These are phyloP conservation scores for Sungouiella thailandica DNA, from an alignment of 805 yeast species.

Conservation along the genomic window DNA sequence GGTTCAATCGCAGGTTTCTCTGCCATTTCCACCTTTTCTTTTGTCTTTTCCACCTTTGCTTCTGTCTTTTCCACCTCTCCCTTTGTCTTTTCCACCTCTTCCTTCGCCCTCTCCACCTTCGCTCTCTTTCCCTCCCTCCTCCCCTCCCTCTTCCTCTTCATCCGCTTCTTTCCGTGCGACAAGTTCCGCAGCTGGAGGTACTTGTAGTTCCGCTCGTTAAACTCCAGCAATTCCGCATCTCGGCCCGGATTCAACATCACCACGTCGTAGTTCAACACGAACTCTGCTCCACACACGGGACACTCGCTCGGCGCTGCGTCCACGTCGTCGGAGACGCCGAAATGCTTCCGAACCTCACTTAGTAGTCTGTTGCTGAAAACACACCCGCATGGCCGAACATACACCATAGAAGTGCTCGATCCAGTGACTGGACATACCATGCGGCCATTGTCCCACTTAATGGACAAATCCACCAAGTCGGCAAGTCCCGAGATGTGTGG, in stretches of 20 bases:
- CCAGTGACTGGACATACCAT: slow-evolving; percentile 31
- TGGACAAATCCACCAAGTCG: slow-evolving; percentile 10
- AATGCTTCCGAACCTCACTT: slow-evolving; percentile 12
- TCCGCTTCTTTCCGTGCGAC: slow-evolving; percentile 18
- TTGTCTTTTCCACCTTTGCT: no score
- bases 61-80: no score
- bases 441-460: slow-evolving; percentile 8
- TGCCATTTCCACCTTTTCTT: no score
- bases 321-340: slow-evolving; percentile 4
- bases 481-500: slow-evolving; percentile 10
- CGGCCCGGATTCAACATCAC: slow-evolving; percentile 27
- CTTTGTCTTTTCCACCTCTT: background rate
- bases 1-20: no score
- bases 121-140: slow-evolving; percentile 6
- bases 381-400: slow-evolving; percentile 37
- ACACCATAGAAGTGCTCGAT: slow-evolving; percentile 18
- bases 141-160: slow-evolving; percentile 6
- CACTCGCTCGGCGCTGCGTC: slow-evolving; percentile 18
- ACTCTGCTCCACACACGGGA: slow-evolving; percentile 26
- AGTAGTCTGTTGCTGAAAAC: slow-evolving; percentile 24
- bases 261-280: slow-evolving; percentile 23
- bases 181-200: slow-evolving; percentile 12
- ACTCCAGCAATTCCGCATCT: slow-evolving; percentile 4
- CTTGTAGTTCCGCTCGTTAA: slow-evolving; percentile 12
- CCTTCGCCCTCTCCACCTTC: background rate